A percentile compares a stretch with the other conserved stretches of the same genome.
phyloP scores from a whole-genome alignment of 2,329 filamentous ascomycete genomes.

The Diaporthe sp. region DNA sequence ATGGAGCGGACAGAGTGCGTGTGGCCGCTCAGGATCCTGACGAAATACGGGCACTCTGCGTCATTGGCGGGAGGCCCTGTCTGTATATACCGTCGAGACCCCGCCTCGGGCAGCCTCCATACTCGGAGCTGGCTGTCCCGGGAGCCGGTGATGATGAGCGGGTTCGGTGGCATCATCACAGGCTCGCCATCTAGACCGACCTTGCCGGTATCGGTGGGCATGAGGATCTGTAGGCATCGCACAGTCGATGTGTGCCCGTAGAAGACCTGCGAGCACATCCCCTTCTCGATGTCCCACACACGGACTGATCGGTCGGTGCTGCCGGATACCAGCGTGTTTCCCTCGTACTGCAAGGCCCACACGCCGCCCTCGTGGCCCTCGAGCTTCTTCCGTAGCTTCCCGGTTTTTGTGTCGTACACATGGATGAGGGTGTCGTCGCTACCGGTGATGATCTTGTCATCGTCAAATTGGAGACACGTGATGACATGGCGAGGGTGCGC shows the following conservation, averaged over 20 bases:
- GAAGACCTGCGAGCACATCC: conserved; percentile 93
- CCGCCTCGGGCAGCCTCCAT: conserved; percentile 89
- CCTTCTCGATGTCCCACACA: conserved; percentile 98
- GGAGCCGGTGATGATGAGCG: conserved; percentile 96
- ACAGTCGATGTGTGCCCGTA: conserved; percentile 98
- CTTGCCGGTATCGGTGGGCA: conserved; percentile 82
- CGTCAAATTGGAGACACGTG: conserved; percentile 96
- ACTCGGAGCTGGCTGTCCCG: conserved; percentile 93
- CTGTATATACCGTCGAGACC: conserved; percentile 82
- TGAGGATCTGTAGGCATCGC: conserved; percentile 91
- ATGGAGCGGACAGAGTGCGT: conserved; percentile 95
- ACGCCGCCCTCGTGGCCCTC: conserved; percentile 97
- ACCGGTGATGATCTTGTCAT: conserved; percentile 96
- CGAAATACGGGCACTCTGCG: conserved; percentile 92
- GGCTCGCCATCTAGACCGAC: conserved; percentile 73
- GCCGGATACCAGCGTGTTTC: conserved; percentile 93
- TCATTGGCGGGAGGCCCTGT: conserved; percentile 78
- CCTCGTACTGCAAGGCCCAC: conserved; percentile 96
- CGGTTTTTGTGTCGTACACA: conserved; percentile 97
- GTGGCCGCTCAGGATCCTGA: conserved; percentile 87
- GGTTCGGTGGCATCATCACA: conserved; percentile 92
- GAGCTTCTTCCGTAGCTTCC: conserved; percentile 82
- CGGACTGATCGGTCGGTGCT: conserved; percentile 97
- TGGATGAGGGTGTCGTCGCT: conserved; percentile 98
- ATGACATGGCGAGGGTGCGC: conserved; percentile 97